A percentile compares a stretch with the other conserved stretches of the same genome.
Evolutionary conservation across 1,139 yeast species (phyloP).

Genomic region (Geotrichum phurueaensis): DNA sequence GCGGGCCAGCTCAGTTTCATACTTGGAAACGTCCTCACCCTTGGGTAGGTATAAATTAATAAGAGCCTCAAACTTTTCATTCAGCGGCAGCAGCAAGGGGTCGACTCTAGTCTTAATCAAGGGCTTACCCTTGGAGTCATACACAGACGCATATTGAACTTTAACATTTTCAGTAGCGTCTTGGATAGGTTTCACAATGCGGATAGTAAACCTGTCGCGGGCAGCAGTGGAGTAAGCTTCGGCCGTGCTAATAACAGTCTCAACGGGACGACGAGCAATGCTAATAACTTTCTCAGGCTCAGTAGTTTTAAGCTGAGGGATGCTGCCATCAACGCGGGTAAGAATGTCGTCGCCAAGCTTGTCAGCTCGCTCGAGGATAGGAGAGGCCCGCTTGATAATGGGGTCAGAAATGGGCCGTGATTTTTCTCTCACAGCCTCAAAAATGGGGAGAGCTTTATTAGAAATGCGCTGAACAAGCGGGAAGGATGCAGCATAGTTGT

Average conservation of each 20-base stretch:
- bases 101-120: slow-evolving; percentile 55
- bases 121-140: slow-evolving; percentile 57
- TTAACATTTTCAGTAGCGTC: slow-evolving; percentile 32
- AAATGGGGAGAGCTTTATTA: slow-evolving; percentile 53
- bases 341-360: slow-evolving; percentile 35
- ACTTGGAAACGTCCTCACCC: slow-evolving; percentile 37
- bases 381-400: slow-evolving; percentile 32
- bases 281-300: slow-evolving; percentile 35
- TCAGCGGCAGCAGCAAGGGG: slow-evolving; percentile 57
- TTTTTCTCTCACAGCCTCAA: slow-evolving; percentile 39
- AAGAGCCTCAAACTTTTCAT: slow-evolving; percentile 46
- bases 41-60: slow-evolving; percentile 47
- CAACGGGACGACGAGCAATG: slow-evolving; percentile 33
- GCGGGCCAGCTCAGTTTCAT: slow-evolving; percentile 29
- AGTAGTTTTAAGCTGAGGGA: slow-evolving; percentile 35
- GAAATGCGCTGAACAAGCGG: slow-evolving; percentile 54
- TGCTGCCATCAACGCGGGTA: slow-evolving; percentile 32
- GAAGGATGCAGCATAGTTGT: slow-evolving; percentile 54
- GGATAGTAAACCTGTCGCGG: slow-evolving; percentile 26
- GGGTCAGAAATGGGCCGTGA: slow-evolving; percentile 33
- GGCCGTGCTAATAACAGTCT: slow-evolving; percentile 29
- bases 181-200: slow-evolving; percentile 33
- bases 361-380: slow-evolving; percentile 33
- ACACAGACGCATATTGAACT: slow-evolving; percentile 34
- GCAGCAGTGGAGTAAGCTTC: slow-evolving; percentile 31